Evolutionary conservation across 2,329 filamentous ascomycete species (phyloP).

Genomic region (Sarocladiaceae sp.): DNA sequence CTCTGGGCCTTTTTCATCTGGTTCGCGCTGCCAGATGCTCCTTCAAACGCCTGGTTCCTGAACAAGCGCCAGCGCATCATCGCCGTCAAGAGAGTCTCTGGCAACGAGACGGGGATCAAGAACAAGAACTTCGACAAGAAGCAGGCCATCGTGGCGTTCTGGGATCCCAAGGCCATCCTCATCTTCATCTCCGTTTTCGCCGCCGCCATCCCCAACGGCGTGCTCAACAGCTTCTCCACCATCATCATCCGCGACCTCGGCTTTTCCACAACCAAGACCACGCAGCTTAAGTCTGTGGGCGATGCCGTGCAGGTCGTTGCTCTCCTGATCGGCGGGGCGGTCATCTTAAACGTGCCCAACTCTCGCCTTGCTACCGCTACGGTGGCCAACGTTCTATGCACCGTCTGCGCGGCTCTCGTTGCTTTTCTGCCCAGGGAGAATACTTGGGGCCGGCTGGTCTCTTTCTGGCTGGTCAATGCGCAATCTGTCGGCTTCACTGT

Average conservation of each 20-base stretch:
- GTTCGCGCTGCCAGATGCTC: conserved; percentile 25
- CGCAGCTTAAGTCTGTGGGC: conserved; percentile 12
- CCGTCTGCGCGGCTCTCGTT: conserved; percentile 10
- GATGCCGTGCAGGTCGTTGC: conserved; percentile 12
- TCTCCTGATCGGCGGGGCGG: conserved; percentile 10
- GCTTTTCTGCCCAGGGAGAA: conserved; percentile 10
- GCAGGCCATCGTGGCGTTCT: conserved; percentile 20
- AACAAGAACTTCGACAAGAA: conserved; percentile 41
- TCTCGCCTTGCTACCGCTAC: conserved; percentile 11
- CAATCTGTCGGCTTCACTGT: conserved; percentile 11
- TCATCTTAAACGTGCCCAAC: conserved; percentile 11
- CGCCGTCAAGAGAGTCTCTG: conserved; percentile 23
- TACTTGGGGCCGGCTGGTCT: conserved; percentile 11
- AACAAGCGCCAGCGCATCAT: conserved; percentile 21
- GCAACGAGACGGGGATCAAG: conserved; percentile 41
- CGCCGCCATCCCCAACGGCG: conserved; percentile 11
- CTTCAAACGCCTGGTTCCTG: conserved; percentile 23
- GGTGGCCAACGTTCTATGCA: conserved; percentile 12
- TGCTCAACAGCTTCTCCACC: conserved; percentile 12
- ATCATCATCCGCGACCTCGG: conserved; percentile 12
- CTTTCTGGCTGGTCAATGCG: conserved; percentile 12
- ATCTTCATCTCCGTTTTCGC: conserved; percentile 11
- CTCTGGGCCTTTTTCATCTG: conserved; percentile 25
- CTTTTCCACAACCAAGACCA: conserved; percentile 12
- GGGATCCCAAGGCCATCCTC: conserved; percentile 24